Evolutionary conservation across 371 early-diverging fungal genomes (phyloP), one percentile per base, ranked within the genome.

Genomic region (Mucor piriformis): DNA sequence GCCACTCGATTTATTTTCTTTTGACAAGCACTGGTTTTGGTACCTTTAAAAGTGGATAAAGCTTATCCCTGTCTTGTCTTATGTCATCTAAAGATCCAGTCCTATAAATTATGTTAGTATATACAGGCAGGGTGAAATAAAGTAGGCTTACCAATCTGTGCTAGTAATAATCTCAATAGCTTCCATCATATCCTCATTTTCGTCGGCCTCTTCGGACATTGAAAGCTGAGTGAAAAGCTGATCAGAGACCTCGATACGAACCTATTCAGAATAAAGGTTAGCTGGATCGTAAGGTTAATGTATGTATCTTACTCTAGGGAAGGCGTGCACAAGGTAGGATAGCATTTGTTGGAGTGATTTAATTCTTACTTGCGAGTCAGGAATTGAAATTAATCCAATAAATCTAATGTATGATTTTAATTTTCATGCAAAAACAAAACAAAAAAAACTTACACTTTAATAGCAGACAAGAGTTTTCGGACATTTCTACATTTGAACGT

Each of bases 211-310:
- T 18, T 75, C 73, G 51, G 65, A 59, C 10, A 77, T 35, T 3
- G 75, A 70, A n/a, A 81, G 43, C 23, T 70, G 77, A 3, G 77
- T 66, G 57, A 74, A 83, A 7, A 83, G 48, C 54, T 83, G 84
- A 46, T 83, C 84, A 2, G 84, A 72, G 12, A 65, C 74, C 24
- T 73, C 74, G 46, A 72, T 63, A 6, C 84, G 81, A 33, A 83
- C 69, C 83, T 83, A 49, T 23, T n/a, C 35, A 38, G 48, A 7
- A 29, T 7, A 35, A 20, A 32, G 34, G 27, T 18, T 12, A 20
- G n/a, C 25, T 24, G 13, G 7, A 47, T 4, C 46, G 20, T 49
- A 29, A 18, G 15, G 42, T 50, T 32, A n/a, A 34, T 57, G n/a
- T 34, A 0, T 18, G 57, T 37, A 4, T 37, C 42, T 73, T 68